Evolutionary conservation across 2,329 filamentous ascomycete species (phyloP).

Genomic region (Aspergillus chevalieri): DNA sequence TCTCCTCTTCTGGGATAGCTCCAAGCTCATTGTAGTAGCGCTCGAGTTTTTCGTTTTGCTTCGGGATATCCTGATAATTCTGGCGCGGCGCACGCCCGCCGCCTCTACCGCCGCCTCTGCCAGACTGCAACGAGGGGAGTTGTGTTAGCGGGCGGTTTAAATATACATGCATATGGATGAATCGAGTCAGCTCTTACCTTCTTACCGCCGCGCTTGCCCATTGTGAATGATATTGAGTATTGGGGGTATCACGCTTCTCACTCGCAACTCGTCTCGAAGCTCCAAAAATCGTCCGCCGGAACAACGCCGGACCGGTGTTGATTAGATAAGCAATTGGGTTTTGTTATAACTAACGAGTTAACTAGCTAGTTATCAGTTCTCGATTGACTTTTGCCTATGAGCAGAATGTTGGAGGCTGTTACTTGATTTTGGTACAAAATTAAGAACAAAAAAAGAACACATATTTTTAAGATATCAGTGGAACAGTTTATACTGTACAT

Average conservation of each 20-base stretch:
- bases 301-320: not conserved
- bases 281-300: slow-evolving; percentile 1
- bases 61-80: slow-evolving; percentile 59
- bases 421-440: not conserved
- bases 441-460: slow-evolving; percentile 13
- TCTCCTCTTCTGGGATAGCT: slow-evolving; percentile 71
- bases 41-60: slow-evolving; percentile 79
- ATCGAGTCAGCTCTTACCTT: slow-evolving; percentile 12
- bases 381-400: too few species aligned
- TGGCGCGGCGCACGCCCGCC: slow-evolving; percentile 32
- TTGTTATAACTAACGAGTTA: too few species aligned
- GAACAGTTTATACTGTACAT: slow-evolving; percentile 29
- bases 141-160: slow-evolving; percentile 6
- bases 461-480: slow-evolving; percentile 25
- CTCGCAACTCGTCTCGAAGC: not conserved
- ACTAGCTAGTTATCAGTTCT: not conserved
- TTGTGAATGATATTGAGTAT: slow-evolving; percentile 5
- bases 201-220: slow-evolving; percentile 25
- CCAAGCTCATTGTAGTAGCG: slow-evolving; percentile 76
- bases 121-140: slow-evolving; percentile 27
- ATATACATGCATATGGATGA: not conserved
- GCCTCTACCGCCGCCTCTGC: slow-evolving; percentile 42
- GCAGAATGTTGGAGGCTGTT: not conserved
- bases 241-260: not conserved
- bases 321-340: not conserved